Evolutionary conservation across 345 rosid species (phyloP), one percentile per base, ranked within the genome.

Genomic region (Nephelium lappaceum): DNA sequence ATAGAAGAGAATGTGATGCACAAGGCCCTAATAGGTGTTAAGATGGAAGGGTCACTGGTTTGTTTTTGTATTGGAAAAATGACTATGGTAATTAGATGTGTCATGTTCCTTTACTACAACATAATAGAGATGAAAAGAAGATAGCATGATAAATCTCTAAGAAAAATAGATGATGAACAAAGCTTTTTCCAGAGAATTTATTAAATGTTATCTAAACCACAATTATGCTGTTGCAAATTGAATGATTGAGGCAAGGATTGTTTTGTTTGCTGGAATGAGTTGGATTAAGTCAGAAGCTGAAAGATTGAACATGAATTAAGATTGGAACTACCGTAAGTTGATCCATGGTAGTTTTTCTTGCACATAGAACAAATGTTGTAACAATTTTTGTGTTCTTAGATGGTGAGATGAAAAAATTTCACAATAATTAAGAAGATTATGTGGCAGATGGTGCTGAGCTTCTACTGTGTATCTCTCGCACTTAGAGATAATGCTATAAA

Each of bases 41-140:
- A 27, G 68, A 64, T 64, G 68, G 39, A 31, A 64, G 39, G 68
- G 16, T 24, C 41, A 15, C 3, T 12, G 19, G 15, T 31, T 64
- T 14, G 1, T 51, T 61, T 49, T 27, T 78, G 16, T 27, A 39
- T 49, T 51, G 16, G 31, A 58, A 27, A 42, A 69, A n/a, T n/a
- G n/a, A n/a, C n/a, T n/a, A n/a, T n/a, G n/a, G n/a, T n/a, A n/a
- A n/a, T n/a, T n/a, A 68, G 24, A 12, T 58, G 68, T 10, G 41
- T 69, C 58, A 27, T 38, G 21, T 38, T 73, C 58, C 24, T 21
- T 23, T 18, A 19, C 11, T 21, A 38, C 66, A 12, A 3, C 27
- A 60, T 5, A 39, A 61, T 3, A 67, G 76, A 73, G 67, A 73
- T 61, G 55, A 61, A 41, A 21, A 36, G 23, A 15, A 74, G 58